A percentile compares a stretch with the other conserved stretches of the same genome.
phyloP scores from a whole-genome alignment of 2,329 filamentous ascomycete genomes.

The Claviceps sp. region DNA sequence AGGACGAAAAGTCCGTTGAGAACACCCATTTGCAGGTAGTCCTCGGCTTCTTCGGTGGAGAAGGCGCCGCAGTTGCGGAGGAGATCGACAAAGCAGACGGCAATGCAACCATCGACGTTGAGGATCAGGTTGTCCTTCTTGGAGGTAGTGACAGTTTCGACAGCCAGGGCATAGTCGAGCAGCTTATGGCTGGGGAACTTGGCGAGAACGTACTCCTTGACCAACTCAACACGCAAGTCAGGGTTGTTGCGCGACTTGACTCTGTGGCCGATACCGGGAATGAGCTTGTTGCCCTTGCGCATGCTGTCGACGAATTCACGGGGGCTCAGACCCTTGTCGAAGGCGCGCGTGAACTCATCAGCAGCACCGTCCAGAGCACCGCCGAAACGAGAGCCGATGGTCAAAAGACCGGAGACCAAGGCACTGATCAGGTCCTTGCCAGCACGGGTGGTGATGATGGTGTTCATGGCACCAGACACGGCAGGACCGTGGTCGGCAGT shows the following conservation, averaged over 20 bases:
- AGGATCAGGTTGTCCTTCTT: conserved; percentile 99
- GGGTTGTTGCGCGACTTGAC: conserved; percentile 99
- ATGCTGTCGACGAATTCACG: conserved; percentile 98
- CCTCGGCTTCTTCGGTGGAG: conserved; percentile 89
- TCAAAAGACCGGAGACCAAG: conserved; percentile 90
- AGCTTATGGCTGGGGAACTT: conserved; percentile 97
- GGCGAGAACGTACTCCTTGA: conserved; percentile 96
- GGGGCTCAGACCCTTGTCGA: conserved; percentile 94
- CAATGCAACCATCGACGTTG: conserved; percentile 96
- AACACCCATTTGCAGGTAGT: conserved; percentile 98
- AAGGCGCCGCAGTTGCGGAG: conserved; percentile 97
- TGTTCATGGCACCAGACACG: conserved; percentile 99
- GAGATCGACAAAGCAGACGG: conserved; percentile 96
- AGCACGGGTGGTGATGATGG: conserved; percentile 97
- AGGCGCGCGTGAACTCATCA: conserved; percentile 96
- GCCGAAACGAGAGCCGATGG: conserved; percentile 95
- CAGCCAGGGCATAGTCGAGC: conserved; percentile 94
- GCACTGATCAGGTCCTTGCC: conserved; percentile 97
- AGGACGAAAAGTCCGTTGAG: conserved; percentile 99
- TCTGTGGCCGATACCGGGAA: conserved; percentile 96
- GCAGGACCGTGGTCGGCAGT: conserved; percentile 98
- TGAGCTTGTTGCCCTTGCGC: conserved; percentile 99
- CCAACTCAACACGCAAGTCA: conserved; percentile 96
- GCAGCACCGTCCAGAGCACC: conserved; percentile 95
- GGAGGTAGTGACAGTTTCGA: conserved; percentile 94